Percentiles rank a stretch among this genome's conserved stretches.
These are phyloP conservation scores for Candida silvicultrix DNA, from an alignment of 805 yeast species.

Conservation along the genomic window DNA sequence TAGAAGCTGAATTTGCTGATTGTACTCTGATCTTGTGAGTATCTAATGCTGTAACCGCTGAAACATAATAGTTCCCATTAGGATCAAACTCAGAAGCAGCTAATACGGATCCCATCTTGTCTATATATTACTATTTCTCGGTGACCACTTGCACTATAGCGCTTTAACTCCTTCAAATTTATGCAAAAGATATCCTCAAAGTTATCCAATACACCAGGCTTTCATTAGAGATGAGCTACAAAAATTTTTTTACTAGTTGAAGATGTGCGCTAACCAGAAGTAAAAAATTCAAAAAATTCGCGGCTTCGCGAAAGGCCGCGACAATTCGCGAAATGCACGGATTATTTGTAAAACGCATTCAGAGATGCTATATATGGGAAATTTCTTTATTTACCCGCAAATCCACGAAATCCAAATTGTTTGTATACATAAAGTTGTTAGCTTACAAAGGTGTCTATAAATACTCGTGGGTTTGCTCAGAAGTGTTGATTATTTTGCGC, in stretches of 20 bases:
- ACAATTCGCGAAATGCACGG: background rate
- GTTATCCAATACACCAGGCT: no score
- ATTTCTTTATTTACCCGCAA: background rate
- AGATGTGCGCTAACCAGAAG: background rate
- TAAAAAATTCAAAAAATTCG: no score
- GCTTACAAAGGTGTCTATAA: no score
- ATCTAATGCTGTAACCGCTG: constrained; percentile 62
- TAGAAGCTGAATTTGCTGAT: constrained; percentile 36
- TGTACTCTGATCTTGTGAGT: constrained; percentile 64
- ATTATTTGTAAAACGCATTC: background rate
- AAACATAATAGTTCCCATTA: constrained; percentile 55
- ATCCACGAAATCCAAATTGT: background rate
- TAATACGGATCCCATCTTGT: constrained; percentile 3
- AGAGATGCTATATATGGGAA: background rate
- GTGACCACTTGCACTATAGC: background rate
- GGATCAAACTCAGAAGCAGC: constrained; percentile 43
- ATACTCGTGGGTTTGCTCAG: no score
- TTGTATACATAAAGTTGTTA: background rate
- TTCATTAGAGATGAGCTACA: constrained; percentile 7
- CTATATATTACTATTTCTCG: background rate
- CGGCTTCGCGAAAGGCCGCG: constrained; percentile 1
- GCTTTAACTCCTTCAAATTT: no score
- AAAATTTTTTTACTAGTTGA: constrained; percentile 1
- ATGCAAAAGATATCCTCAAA: no score
- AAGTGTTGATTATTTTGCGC: no score